phyloP scores from a whole-genome alignment of 805 yeast genomes.

The Zygosaccharomyces rouxii region DNA sequence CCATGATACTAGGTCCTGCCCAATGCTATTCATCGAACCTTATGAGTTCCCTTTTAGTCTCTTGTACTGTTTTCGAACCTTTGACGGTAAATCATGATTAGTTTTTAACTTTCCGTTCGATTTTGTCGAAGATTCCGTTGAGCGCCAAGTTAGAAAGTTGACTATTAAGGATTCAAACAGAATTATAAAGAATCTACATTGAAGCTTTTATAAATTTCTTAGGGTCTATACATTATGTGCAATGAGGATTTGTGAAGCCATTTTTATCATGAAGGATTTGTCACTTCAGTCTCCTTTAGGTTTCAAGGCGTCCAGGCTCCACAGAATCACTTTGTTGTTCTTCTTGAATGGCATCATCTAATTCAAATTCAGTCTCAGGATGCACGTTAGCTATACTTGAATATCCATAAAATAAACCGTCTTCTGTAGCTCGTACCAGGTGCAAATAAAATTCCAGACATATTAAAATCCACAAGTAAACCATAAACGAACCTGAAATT shows the following conservation, averaged over 20 bases:
- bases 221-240: neutral
- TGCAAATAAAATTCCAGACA: slow-evolving; percentile 54
- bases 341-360: slow-evolving; percentile 9
- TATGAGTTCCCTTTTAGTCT: neutral
- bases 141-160: neutral
- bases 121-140: neutral
- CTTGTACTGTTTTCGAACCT: neutral
- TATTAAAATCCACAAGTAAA: slow-evolving; percentile 62
- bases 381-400: slow-evolving; percentile 1
- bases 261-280: neutral
- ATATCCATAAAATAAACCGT: slow-evolving; percentile 17
- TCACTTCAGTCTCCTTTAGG: neutral
- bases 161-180: neutral
- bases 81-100: neutral
- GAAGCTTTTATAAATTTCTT: neutral
- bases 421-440: slow-evolving; percentile 24
- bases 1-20: slow-evolving; percentile 53
- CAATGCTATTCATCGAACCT: slow-evolving; percentile 15
- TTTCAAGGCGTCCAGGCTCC: neutral
- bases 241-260: neutral
- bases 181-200: neutral
- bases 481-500: slow-evolving; percentile 66
- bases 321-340: neutral
- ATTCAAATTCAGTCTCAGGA: slow-evolving; percentile 10
- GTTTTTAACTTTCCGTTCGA: neutral